A percentile compares a stretch with the other conserved stretches of the same genome.
Conservation (phyloP, 306 rosid genomes). For the Cercis canadensis region DNA sequence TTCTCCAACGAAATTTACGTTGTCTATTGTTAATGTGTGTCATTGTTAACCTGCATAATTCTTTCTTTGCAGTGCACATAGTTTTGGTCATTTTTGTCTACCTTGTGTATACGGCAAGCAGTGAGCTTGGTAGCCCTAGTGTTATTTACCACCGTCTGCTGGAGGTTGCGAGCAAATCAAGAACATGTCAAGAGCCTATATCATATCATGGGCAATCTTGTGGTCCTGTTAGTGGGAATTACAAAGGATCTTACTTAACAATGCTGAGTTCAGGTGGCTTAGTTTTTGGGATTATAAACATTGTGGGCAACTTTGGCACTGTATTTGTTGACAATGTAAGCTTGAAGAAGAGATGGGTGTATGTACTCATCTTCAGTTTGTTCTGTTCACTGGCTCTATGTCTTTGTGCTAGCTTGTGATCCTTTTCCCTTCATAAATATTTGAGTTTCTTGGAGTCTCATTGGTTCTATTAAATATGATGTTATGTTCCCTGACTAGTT, state of each 20-base stretch:
- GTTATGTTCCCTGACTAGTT: neutral
- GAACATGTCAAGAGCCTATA: constrained; percentile 73
- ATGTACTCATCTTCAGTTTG: constrained; percentile 17
- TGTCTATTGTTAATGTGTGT: constrained; percentile 1
- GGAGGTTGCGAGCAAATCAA: constrained; percentile 79
- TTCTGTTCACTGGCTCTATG: constrained; percentile 13
- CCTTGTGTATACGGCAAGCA: constrained; percentile 84
- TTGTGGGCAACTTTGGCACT: constrained; percentile 91
- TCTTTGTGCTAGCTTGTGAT: neutral
- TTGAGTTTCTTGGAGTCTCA: neutral
- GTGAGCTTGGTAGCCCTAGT: constrained; percentile 83
- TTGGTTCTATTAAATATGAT: neutral
- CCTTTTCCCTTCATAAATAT: neutral
- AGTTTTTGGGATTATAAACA: constrained; percentile 85
- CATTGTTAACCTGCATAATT: constrained; percentile 19
- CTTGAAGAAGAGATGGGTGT: constrained; percentile 13
- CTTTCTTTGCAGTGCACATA: constrained; percentile 68
- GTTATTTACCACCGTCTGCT: constrained; percentile 64
- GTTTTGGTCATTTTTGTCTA: constrained; percentile 87
- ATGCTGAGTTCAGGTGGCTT: constrained; percentile 96
- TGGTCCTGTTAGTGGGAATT: constrained; percentile 88
- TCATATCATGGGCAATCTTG: constrained; percentile 91
- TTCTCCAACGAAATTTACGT: neutral
- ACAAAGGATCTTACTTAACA: constrained; percentile 82
- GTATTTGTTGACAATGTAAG: constrained; percentile 95